Conservation (phyloP, 176 grass and related monocot species). For the Dendrocalamus sinicus region DNA sequence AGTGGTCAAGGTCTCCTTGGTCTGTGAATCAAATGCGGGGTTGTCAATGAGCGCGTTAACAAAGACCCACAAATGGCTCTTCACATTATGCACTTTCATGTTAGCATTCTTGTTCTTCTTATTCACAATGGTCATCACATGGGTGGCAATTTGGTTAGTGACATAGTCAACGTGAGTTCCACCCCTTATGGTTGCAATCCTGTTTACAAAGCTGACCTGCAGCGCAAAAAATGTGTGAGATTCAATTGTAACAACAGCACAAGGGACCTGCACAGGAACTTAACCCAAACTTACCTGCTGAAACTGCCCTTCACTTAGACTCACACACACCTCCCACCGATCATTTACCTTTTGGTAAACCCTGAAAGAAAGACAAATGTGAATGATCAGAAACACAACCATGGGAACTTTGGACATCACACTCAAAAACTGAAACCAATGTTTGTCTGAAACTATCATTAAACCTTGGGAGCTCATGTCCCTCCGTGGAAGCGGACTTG, state of each 20-base stretch:
- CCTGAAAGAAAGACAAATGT: constrained; percentile 45
- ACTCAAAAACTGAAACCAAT: background rate
- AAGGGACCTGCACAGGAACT: background rate
- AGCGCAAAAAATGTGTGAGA: background rate
- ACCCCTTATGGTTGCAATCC: constrained; percentile 85
- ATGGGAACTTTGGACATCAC: background rate
- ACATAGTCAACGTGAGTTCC: constrained; percentile 90
- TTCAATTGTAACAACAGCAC: background rate
- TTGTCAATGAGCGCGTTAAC: constrained; percentile 92
- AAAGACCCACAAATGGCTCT: constrained; percentile 88
- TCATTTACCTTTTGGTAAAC: constrained; percentile 64
- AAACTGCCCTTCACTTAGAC: constrained; percentile 88
- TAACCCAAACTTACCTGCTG: constrained; percentile 61
- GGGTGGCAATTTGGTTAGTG: constrained; percentile 72
- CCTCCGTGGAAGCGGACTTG: constrained; percentile 45
- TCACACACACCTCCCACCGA: constrained; percentile 85
- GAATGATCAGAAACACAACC: background rate
- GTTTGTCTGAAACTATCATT: constrained; percentile 4
- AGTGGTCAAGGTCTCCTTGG: constrained; percentile 94
- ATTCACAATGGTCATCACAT: constrained; percentile 68
- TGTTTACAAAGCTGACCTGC: constrained; percentile 95
- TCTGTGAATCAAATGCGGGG: constrained; percentile 95
- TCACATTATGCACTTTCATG: constrained; percentile 75
- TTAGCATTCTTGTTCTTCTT: constrained; percentile 97
- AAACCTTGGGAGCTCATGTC: constrained; percentile 43